A percentile compares a stretch with the other conserved stretches of the same genome.
phyloP scores from a whole-genome alignment of 768 basidiomycete species.

The Glaciozyma antarctica region DNA sequence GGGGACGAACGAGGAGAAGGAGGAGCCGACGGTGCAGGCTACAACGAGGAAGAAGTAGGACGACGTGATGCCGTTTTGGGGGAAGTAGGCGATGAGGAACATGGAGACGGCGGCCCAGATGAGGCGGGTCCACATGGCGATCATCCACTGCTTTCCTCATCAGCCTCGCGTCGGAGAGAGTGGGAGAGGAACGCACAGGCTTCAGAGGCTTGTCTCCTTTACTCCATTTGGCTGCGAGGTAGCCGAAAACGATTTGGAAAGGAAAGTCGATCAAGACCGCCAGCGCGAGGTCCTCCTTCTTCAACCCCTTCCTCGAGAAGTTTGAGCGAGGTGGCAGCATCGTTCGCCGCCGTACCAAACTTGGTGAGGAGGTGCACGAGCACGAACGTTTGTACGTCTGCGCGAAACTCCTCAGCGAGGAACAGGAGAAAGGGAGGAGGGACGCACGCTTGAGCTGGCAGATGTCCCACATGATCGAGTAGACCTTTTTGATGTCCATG shows the following conservation, averaged over 20 bases:
- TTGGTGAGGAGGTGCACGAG: conserved; percentile 82
- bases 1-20: conserved; percentile 68
- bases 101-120: conserved; percentile 62
- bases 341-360: conserved; percentile 88
- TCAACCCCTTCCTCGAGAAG: conserved; percentile 94
- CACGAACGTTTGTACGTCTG: conserved; percentile 84
- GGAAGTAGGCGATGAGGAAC: conserved; percentile 74
- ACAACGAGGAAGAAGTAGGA: conserved; percentile 73
- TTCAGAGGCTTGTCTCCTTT: conserved; percentile 65
- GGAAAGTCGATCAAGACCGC: conserved; percentile 95
- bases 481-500: conserved; percentile 81
- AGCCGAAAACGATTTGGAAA: conserved; percentile 90
- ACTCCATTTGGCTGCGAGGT: conserved; percentile 87
- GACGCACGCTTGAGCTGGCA: conserved; percentile 75
- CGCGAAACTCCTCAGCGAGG: neutral
- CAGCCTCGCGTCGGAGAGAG: conserved; percentile 6
- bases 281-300: conserved; percentile 89
- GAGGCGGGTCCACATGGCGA: conserved; percentile 81
- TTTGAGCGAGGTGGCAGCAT: conserved; percentile 80
- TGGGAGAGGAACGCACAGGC: conserved; percentile 40
- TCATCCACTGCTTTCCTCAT: conserved; percentile 53
- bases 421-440: neutral
- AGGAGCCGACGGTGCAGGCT: conserved; percentile 67
- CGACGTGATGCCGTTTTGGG: conserved; percentile 45
- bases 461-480: conserved; percentile 89